Percentiles rank a stretch among this genome's conserved stretches.
Evolutionary conservation across 805 yeast species (phyloP).

Genomic region (Tetrapisispora namnaoensis): DNA sequence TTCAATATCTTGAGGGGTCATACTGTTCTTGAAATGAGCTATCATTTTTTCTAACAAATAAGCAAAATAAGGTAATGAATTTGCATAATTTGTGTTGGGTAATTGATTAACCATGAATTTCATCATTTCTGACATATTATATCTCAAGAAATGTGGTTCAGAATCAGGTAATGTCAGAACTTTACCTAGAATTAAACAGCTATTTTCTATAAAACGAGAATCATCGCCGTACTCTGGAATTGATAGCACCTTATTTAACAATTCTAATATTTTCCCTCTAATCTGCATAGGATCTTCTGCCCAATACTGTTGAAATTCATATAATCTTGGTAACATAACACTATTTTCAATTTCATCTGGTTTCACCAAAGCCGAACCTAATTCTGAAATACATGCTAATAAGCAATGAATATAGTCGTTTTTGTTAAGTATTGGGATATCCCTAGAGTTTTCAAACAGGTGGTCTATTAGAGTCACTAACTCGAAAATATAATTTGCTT

Average conservation of each 20-base stretch:
- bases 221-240: slow-evolving; percentile 33
- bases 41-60: slow-evolving; percentile 38
- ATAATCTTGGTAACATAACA: slow-evolving; percentile 10
- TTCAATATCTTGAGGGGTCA: slow-evolving; percentile 29
- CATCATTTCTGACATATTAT: slow-evolving; percentile 21
- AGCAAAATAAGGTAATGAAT: slow-evolving; percentile 36
- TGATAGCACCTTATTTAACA: slow-evolving; percentile 32
- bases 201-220: slow-evolving; percentile 47
- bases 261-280: slow-evolving; percentile 35
- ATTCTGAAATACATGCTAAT: slow-evolving; percentile 52
- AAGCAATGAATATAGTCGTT: slow-evolving; percentile 46
- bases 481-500: slow-evolving; percentile 31
- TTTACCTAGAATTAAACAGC: slow-evolving; percentile 46
- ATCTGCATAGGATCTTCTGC: slow-evolving; percentile 36
- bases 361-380: slow-evolving; percentile 58
- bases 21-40: slow-evolving; percentile 27
- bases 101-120: slow-evolving; percentile 19
- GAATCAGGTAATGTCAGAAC: slow-evolving; percentile 20
- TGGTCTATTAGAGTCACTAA: slow-evolving; percentile 26
- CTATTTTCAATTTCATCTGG: slow-evolving; percentile 37
- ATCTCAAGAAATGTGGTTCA: slow-evolving; percentile 25
- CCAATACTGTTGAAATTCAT: slow-evolving; percentile 38
- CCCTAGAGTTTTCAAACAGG: slow-evolving; percentile 7
- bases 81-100: slow-evolving; percentile 21
- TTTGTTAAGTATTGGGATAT: slow-evolving; percentile 14